Conservation (phyloP, 495 filamentous ascomycete genomes). For the Penicillium taxi region DNA sequence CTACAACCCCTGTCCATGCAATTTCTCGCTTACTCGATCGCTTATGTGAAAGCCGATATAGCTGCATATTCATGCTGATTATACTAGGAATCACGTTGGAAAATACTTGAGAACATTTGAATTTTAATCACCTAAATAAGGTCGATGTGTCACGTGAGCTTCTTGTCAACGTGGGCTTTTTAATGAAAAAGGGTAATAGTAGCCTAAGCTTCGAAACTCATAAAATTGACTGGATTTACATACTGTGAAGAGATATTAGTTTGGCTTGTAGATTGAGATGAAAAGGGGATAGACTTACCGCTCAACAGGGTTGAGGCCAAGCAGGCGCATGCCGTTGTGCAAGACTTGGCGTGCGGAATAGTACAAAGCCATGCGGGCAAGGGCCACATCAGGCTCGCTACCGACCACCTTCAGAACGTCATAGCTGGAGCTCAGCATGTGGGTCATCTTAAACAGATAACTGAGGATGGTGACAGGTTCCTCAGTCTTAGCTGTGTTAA, state of each 20-base stretch:
- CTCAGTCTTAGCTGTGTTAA: constrained; percentile 53
- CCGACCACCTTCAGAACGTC: constrained; percentile 74
- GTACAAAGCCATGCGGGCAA: constrained; percentile 76
- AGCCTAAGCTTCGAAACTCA: no score
- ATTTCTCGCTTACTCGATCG: no score
- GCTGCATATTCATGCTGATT: no score
- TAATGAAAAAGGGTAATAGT: no score
- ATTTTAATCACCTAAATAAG: no score
- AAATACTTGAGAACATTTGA: no score
- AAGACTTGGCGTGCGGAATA: constrained; percentile 69
- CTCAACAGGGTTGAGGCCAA: constrained; percentile 71
- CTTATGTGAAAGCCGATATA: no score
- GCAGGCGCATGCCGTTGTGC: constrained; percentile 73
- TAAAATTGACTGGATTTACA: no score
- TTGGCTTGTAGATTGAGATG: constrained; percentile 1
- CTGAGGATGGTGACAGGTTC: constrained; percentile 64
- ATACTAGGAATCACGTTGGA: no score
- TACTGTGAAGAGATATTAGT: constrained; percentile 8
- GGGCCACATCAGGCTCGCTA: constrained; percentile 60
- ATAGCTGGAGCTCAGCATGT: constrained; percentile 74
- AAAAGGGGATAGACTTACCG: constrained; percentile 35
- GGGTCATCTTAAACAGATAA: constrained; percentile 86
- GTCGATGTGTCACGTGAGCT: no score
- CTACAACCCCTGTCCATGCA: no score
- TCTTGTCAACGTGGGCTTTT: no score